These are phyloP conservation scores for Leccinum boreale DNA, from an alignment of 768 basidiomycete genomes.

Conservation along the genomic window DNA sequence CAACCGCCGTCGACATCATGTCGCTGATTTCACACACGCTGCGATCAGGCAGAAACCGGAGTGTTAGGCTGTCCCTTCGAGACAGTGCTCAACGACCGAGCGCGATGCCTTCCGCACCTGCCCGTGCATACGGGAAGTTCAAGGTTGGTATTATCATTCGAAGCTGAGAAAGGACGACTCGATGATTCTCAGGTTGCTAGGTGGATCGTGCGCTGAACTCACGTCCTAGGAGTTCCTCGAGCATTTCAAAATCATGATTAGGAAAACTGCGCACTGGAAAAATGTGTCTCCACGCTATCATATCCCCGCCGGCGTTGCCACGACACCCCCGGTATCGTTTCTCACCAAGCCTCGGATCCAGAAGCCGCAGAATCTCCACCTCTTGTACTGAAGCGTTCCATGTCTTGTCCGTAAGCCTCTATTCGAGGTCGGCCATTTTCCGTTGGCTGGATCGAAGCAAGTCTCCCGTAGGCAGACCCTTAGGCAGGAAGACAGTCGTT, in stretches of 20 bases:
- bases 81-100: neutral
- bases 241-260: slow-evolving; percentile 4
- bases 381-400: neutral
- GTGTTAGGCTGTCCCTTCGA: too few species aligned
- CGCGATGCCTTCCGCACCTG: slow-evolving; percentile 6
- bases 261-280: slow-evolving; percentile 1
- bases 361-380: slow-evolving; percentile 8
- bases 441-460: neutral
- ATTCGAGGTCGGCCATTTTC: slow-evolving; percentile 2
- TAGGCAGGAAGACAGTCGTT: too few species aligned
- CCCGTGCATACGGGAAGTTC: neutral
- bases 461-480: too few species aligned
- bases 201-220: neutral
- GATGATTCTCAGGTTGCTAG: slow-evolving; percentile 7
- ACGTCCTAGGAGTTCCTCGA: neutral
- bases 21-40: neutral
- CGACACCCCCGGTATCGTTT: slow-evolving; percentile 14
- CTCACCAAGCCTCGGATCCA: slow-evolving; percentile 9
- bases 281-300: neutral
- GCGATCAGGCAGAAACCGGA: too few species aligned
- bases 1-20: neutral
- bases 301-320: neutral
- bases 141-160: slow-evolving; percentile 13
- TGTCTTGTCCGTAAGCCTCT: slow-evolving; percentile 10
- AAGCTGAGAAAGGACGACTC: slow-evolving; percentile 14